A percentile compares a stretch with the other conserved stretches of the same genome.
Evolutionary conservation across 768 basidiomycete genomes (phyloP).

Genomic region (Suillus clintonianus): DNA sequence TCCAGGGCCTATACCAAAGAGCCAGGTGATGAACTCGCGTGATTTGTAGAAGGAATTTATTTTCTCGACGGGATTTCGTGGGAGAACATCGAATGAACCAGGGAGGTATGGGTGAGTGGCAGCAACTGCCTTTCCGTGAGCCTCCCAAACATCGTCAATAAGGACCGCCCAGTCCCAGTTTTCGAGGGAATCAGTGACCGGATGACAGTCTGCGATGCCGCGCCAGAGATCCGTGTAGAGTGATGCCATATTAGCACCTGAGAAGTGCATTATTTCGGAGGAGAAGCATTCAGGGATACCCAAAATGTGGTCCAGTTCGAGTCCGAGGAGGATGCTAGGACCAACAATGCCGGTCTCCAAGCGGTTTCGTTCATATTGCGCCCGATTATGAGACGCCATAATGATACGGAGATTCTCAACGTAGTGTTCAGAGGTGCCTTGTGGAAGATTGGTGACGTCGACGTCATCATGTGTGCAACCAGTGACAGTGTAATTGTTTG

Average conservation of each 20-base stretch:
- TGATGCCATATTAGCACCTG: constrained; percentile 24
- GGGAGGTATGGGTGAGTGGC: constrained; percentile 11
- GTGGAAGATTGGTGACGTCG: constrained; percentile 11
- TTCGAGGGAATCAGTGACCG: not conserved
- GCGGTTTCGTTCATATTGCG: constrained; percentile 25
- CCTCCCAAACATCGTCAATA: constrained; percentile 15
- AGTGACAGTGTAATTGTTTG: constrained; percentile 20
- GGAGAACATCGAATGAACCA: constrained; percentile 20
- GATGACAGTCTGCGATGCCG: too few species aligned
- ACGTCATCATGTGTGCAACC: constrained; percentile 26
- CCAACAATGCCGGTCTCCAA: constrained; percentile 36
- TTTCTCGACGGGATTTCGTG: constrained; percentile 21
- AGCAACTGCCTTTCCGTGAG: constrained; percentile 21
- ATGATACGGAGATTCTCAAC: constrained; percentile 1
- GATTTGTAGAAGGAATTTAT: constrained; percentile 24
- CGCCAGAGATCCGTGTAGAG: constrained; percentile 13
- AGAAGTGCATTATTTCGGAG: constrained; percentile 46
- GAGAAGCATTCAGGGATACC: constrained; percentile 36
- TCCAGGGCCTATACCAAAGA: constrained; percentile 18
- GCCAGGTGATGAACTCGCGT: constrained; percentile 15
- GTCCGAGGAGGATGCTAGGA: constrained; percentile 37
- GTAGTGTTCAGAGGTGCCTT: not conserved
- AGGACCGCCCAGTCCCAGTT: constrained; percentile 35
- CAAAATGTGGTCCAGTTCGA: constrained; percentile 21
- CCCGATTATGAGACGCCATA: not conserved